These are phyloP conservation scores for Cornus kousa DNA, from an alignment of 148 eudicot species.

Conservation along the genomic window DNA sequence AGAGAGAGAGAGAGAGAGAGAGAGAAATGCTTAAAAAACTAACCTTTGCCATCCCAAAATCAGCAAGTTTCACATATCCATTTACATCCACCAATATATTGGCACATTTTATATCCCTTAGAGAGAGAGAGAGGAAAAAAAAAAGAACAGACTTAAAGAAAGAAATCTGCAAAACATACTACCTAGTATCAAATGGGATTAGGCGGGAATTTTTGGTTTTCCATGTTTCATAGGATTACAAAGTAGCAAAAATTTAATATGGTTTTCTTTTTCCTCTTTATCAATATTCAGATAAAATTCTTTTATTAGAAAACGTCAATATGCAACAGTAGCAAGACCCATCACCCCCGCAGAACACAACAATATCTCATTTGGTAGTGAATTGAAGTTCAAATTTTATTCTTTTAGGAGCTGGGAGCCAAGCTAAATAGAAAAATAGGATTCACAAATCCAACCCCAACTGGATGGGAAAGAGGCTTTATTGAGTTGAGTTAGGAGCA, in stretches of 20 bases:
- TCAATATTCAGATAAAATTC: neutral
- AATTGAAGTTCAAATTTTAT: too few species aligned
- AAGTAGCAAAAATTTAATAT: too few species aligned
- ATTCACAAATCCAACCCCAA: too few species aligned
- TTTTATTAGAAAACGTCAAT: too few species aligned
- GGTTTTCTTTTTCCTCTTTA: neutral
- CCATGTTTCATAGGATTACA: too few species aligned
- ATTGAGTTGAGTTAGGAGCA: too few species aligned
- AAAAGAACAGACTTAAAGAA: conserved; percentile 7
- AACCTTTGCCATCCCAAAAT: conserved; percentile 78
- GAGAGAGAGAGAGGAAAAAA: conserved; percentile 8
- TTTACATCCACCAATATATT: conserved; percentile 59
- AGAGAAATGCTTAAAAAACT: conserved; percentile 5
- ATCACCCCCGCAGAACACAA: neutral
- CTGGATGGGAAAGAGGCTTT: too few species aligned
- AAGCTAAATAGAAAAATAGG: too few species aligned
- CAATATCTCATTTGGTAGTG: neutral
- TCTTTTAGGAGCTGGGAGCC: neutral
- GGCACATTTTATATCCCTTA: conserved; percentile 70
- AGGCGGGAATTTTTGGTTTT: too few species aligned
- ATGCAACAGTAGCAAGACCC: neutral
- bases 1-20: neutral
- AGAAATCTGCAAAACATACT: neutral
- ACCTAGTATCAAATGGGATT: neutral
- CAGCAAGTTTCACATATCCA: conserved; percentile 67